Base-by-base conservation (phyloP, 176 grass and related monocot species). In the Typha latifolia region DNA sequence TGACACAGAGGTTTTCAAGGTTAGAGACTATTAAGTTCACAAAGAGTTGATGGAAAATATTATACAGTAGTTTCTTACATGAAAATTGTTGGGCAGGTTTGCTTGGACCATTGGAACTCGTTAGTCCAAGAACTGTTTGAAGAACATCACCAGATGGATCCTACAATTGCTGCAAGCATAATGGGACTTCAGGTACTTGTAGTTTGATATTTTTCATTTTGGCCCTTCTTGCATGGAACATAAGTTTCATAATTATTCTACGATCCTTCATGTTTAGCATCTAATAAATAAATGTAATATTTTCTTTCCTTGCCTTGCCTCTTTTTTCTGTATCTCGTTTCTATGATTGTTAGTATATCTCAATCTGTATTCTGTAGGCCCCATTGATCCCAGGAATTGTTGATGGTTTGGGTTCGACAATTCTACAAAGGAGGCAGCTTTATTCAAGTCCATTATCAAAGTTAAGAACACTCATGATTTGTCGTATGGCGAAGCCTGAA, bases 1-100 rank as follows among this genome's bases (percentile, higher is more conserved):
- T 74, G 89, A 99, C 77, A 99, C 89, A 52, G 89, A 99, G 69
- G 95, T 99, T 80, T 94, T 99, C 62, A 99, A 99, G 95, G 89
- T 99, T 29, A 90, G 49, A 67, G 48, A 22, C 37, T 43, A 19
- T 12, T 61, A 48, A 59, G n/a, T 59, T 59, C 16, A 16, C 20
- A 9, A 6, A 19, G 20, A 21, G 20, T 21, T 59, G 53, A 9
- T 59, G 11, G 19, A 59, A 57, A 59, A 21, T 59, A 21, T 19
- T 59, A 19, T 59, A 19, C 8, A 59, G 11, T 59, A 21, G 4
- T 59, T 21, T 6, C 2, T 59, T 59, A 59, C 20, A 59, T 59
- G 53, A 14, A 19, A 23, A 57, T 19, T 61, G 53, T 47, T 74
- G 64, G 32, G 55, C 63, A 99, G 89, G 95, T 99, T 61, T 99